phyloP scores from a whole-genome alignment of 805 yeast genomes.

The Monosporozyma aquatica region DNA sequence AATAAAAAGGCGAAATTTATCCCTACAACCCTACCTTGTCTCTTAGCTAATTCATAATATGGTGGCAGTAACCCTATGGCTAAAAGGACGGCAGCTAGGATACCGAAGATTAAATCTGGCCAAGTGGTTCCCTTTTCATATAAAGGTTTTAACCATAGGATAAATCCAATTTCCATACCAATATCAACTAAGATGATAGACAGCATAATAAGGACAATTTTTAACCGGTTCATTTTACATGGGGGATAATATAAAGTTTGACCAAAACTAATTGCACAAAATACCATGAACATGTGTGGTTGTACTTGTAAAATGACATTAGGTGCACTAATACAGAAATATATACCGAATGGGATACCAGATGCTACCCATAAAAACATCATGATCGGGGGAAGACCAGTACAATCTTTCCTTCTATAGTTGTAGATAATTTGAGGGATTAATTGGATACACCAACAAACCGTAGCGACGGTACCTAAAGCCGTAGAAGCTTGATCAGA shows the following conservation, averaged over 20 bases:
- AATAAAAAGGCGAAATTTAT: constrained; percentile 71
- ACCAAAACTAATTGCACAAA: constrained; percentile 57
- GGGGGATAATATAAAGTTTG: constrained; percentile 77
- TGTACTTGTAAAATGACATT: constrained; percentile 76
- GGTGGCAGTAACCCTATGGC: constrained; percentile 83
- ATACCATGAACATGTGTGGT: constrained; percentile 71
- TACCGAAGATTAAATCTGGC: constrained; percentile 77
- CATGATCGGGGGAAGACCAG: constrained; percentile 81
- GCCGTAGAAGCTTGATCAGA: constrained; percentile 41
- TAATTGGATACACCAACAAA: constrained; percentile 86
- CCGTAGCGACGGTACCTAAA: constrained; percentile 80
- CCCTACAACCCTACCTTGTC: constrained; percentile 81
- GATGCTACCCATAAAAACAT: constrained; percentile 69
- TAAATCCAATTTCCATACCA: constrained; percentile 62
- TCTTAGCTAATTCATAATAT: constrained; percentile 69
- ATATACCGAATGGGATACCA: constrained; percentile 81
- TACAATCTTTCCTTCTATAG: constrained; percentile 65
- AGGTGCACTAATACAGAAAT: constrained; percentile 62
- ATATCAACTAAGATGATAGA: constrained; percentile 38
- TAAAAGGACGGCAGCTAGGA: constrained; percentile 64
- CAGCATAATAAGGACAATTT: constrained; percentile 31
- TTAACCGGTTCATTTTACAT: constrained; percentile 29
- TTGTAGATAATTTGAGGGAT: constrained; percentile 77
- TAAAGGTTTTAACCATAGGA: constrained; percentile 56
- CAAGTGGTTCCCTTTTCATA: constrained; percentile 46